Percentiles rank a stretch among this genome's conserved stretches.
phyloP scores from a whole-genome alignment of 176 grass and related monocot species.

The Leersia perrieri region DNA sequence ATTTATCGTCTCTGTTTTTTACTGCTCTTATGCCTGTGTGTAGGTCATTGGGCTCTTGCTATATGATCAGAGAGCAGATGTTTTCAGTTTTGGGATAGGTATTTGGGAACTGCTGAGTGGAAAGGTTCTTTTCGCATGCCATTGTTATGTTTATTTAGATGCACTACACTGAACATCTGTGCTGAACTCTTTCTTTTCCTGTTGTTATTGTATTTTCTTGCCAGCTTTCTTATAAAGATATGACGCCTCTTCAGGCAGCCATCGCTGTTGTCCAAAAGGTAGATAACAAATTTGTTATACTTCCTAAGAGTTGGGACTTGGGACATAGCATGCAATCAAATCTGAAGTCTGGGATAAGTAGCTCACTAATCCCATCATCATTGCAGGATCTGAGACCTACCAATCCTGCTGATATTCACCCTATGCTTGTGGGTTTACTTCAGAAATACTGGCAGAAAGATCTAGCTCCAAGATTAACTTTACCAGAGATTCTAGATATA shows the following conservation, averaged over 20 bases:
- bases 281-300: neutral
- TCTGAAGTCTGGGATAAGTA: neutral
- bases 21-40: too few species aligned
- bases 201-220: neutral
- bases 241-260: conserved; percentile 84
- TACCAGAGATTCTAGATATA: conserved; percentile 67
- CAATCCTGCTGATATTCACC: conserved; percentile 57
- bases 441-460: conserved; percentile 76
- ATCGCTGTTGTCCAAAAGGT: conserved; percentile 87
- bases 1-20: too few species aligned
- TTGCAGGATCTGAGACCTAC: conserved; percentile 52
- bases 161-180: neutral
- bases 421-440: conserved; percentile 53
- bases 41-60: conserved; percentile 75
- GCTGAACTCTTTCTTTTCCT: neutral
- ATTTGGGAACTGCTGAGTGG: conserved; percentile 78
- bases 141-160: neutral
- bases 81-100: conserved; percentile 86
- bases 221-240: conserved; percentile 79
- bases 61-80: conserved; percentile 80
- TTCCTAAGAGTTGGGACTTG: too few species aligned
- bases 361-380: neutral
- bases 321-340: neutral
- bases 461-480: conserved; percentile 69
- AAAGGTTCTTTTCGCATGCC: conserved; percentile 50